Evolutionary conservation across 1,284 basidiomycete genomes (phyloP), one percentile per base, ranked within the genome.

Genomic region (Papiliotrema nemorosa): DNA sequence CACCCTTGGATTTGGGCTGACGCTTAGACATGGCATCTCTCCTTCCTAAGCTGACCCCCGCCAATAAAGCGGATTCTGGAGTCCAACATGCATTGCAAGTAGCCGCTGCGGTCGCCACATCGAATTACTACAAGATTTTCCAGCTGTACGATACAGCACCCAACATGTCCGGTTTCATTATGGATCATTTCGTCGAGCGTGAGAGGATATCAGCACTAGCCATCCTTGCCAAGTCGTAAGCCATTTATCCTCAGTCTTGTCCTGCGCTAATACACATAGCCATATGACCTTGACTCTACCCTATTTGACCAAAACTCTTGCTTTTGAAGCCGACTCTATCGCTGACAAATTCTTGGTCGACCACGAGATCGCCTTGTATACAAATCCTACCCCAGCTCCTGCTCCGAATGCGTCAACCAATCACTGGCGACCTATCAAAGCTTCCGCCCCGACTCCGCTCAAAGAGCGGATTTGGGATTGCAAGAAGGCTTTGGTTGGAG

Each of bases 131-230:
- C 75, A 81, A 83, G 42, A 83, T 99, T 63, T 98, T 97, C 78
- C 81, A 84, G 57, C 78, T 93, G 44, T 98, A 90, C 75, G 65
- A 83, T 59, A 79, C 80, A 53, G 89, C 91, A 39, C 93, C 93
- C 37, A 94, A 94, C 71, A 97, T 98, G 96, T 90, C 91, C 45
- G 92, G 84, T 50, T 97, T 97, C 74, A 91, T 99, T 68, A 96
- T 98, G 90, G 94, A 98, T 75, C 92, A 97, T 73, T 97, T 98
- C 72, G 87, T 97, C 61, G 85, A 87, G 67, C 83, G 96, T 59
- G 96, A 97, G 77, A 79, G 96, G 50, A 82, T 88, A 50, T 84
- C 85, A 54, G 92, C 92, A 1, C 76, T 99, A 51, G 82, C 90
- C 63, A 83, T 88, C 62, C 92, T 98, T 78, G 83, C 90, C 34